Evolutionary conservation across 2,329 filamentous ascomycete species (phyloP).

Genomic region (Penicillium griseofulvum): DNA sequence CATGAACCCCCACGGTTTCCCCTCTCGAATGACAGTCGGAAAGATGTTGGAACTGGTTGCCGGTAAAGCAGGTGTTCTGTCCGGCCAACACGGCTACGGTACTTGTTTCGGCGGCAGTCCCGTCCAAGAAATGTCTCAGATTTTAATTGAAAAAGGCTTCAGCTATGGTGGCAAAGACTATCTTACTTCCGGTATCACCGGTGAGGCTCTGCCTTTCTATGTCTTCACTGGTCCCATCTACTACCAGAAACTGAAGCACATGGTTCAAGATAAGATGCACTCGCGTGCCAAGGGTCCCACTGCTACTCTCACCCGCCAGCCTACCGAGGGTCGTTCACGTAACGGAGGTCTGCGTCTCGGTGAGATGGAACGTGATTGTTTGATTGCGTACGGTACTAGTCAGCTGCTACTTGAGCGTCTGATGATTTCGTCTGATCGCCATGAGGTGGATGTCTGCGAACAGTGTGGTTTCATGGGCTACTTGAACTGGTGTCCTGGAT

Average conservation of each 20-base stretch:
- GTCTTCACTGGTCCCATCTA: constrained; percentile 99
- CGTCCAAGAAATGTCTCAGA: constrained; percentile 83
- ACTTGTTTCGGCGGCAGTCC: constrained; percentile 81
- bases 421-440: constrained; percentile 91
- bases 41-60: constrained; percentile 95
- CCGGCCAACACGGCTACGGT: constrained; percentile 84
- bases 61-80: constrained; percentile 86
- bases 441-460: constrained; percentile 91
- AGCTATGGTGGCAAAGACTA: constrained; percentile 97
- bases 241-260: constrained; percentile 99
- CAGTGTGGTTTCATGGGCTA: constrained; percentile 93
- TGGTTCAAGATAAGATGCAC: constrained; percentile 99
- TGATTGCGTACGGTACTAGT: constrained; percentile 94
- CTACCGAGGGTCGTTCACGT: constrained; percentile 89
- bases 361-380: constrained; percentile 98
- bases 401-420: constrained; percentile 88
- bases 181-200: constrained; percentile 91
- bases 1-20: constrained; percentile 99
- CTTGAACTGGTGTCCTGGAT: constrained; percentile 90
- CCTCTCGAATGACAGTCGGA: constrained; percentile 97
- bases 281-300: constrained; percentile 85
- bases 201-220: constrained; percentile 89
- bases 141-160: constrained; percentile 84
- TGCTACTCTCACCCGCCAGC: constrained; percentile 89
- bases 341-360: constrained; percentile 90